Percentiles rank a stretch among this genome's conserved stretches.
Evolutionary conservation across 345 rosid genomes (phyloP).

Genomic region (Eucalyptus marginata): DNA sequence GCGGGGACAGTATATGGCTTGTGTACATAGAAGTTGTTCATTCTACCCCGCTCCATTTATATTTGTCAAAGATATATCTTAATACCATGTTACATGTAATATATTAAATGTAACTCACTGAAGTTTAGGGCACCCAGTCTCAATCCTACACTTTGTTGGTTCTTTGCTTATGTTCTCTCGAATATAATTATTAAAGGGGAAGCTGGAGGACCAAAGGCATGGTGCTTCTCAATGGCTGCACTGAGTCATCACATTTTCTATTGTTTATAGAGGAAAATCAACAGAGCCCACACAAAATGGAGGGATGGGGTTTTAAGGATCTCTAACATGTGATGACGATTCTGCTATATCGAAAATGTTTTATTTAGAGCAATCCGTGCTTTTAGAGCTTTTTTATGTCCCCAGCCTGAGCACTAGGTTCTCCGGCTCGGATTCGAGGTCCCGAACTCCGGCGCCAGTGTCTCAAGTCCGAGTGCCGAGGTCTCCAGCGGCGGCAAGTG

Average conservation of each 20-base stretch:
- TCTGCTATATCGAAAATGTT: neutral
- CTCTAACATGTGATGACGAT: neutral
- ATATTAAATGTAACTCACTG: too few species aligned
- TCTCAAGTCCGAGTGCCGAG: neutral
- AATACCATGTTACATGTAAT: too few species aligned
- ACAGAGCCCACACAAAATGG: neutral
- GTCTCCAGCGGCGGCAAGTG: neutral
- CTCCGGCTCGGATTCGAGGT: neutral
- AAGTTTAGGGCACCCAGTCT: too few species aligned
- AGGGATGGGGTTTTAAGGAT: neutral
- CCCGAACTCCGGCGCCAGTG: neutral
- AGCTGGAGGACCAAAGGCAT: too few species aligned
- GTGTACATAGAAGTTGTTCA: neutral
- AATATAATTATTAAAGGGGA: too few species aligned
- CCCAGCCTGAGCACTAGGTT: neutral
- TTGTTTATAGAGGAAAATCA: neutral
- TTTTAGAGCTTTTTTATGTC: neutral
- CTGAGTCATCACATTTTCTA: fast-evolving
- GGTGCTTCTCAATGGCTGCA: too few species aligned
- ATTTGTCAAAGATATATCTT: too few species aligned
- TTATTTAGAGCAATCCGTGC: fast-evolving
- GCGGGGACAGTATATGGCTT: too few species aligned
- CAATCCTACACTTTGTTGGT: too few species aligned
- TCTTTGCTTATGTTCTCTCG: too few species aligned
- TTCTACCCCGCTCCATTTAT: too few species aligned